A percentile compares a stretch with the other conserved stretches of the same genome.
Evolutionary conservation across 768 basidiomycete genomes (phyloP).

Genomic region (Porpolomopsis calyptriformis): DNA sequence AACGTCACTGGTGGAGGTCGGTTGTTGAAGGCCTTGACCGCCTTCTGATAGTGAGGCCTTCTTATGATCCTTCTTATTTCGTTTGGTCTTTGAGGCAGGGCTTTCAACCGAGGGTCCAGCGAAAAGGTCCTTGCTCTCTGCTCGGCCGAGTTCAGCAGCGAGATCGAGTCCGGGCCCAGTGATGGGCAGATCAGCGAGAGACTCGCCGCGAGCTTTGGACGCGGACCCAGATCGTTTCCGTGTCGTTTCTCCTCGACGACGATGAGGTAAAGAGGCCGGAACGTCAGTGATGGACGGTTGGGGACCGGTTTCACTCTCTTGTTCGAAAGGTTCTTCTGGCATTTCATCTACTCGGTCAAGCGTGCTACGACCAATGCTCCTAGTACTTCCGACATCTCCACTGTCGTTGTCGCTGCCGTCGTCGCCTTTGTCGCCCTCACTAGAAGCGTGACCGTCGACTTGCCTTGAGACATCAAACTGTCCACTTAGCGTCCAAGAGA

Average conservation of each 20-base stretch:
- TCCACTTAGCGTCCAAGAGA: constrained; percentile 78
- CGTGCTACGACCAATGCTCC: constrained; percentile 44
- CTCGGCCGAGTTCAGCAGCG: constrained; percentile 84
- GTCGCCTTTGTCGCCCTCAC: constrained; percentile 14
- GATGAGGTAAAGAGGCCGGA: constrained; percentile 27
- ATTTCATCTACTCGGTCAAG: constrained; percentile 59
- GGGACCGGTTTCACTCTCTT: constrained; percentile 30
- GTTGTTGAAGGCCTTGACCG: constrained; percentile 31
- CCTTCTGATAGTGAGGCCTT: constrained; percentile 25
- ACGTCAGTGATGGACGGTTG: constrained; percentile 26
- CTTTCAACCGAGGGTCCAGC: constrained; percentile 45
- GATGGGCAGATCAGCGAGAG: constrained; percentile 77
- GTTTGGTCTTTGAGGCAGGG: constrained; percentile 35
- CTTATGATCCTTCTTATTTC: constrained; percentile 35
- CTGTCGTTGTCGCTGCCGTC: constrained; percentile 34
- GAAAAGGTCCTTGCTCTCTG: constrained; percentile 78
- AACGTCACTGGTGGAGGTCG: constrained; percentile 48
- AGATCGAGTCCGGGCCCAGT: constrained; percentile 84
- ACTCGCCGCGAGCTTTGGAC: constrained; percentile 55
- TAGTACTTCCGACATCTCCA: constrained; percentile 43
- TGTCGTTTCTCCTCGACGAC: constrained; percentile 31
- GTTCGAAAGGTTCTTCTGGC: constrained; percentile 32
- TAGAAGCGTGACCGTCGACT: constrained; percentile 39
- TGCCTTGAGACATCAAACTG: constrained; percentile 70
- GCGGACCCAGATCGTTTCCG: constrained; percentile 44